Conservation (phyloP, 768 basidiomycete genomes). For the Coprinellus aureogranulatus region DNA sequence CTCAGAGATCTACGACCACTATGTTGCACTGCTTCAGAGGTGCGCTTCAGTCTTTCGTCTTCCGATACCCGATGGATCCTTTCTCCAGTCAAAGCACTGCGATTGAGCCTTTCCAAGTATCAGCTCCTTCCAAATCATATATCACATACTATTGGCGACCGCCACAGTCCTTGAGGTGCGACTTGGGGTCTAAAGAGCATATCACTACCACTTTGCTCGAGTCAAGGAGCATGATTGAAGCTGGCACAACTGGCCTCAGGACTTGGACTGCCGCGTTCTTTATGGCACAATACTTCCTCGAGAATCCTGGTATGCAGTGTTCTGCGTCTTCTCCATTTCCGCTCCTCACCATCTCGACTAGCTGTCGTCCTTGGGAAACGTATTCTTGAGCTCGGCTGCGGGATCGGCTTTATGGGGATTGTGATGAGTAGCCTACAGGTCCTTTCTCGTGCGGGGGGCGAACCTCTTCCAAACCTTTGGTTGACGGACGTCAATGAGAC, state of each 20-base stretch:
- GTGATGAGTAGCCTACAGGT: conserved; percentile 57
- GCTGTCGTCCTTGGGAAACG: conserved; percentile 41
- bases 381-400: conserved; percentile 74
- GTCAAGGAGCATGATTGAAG: conserved; percentile 70
- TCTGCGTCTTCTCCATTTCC: not conserved
- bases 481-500: conserved; percentile 66
- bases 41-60: too few species aligned
- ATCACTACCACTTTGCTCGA: conserved; percentile 62
- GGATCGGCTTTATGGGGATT: conserved; percentile 72
- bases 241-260: conserved; percentile 74
- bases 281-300: conserved; percentile 59
- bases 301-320: conserved; percentile 46
- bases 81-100: conserved; percentile 11
- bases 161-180: not conserved
- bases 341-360: conserved; percentile 34
- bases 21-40: conserved; percentile 44
- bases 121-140: conserved; percentile 54
- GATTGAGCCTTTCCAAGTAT: conserved; percentile 22
- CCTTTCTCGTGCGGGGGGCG: conserved; percentile 13
- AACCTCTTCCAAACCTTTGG: not conserved
- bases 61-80: too few species aligned
- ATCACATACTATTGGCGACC: conserved; percentile 63
- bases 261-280: conserved; percentile 77
- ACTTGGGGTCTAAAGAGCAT: conserved; percentile 22
- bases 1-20: conserved; percentile 60